These are phyloP conservation scores for Aspergillus pseudoterreus DNA, from an alignment of 2,329 filamentous ascomycete genomes.

Conservation along the genomic window DNA sequence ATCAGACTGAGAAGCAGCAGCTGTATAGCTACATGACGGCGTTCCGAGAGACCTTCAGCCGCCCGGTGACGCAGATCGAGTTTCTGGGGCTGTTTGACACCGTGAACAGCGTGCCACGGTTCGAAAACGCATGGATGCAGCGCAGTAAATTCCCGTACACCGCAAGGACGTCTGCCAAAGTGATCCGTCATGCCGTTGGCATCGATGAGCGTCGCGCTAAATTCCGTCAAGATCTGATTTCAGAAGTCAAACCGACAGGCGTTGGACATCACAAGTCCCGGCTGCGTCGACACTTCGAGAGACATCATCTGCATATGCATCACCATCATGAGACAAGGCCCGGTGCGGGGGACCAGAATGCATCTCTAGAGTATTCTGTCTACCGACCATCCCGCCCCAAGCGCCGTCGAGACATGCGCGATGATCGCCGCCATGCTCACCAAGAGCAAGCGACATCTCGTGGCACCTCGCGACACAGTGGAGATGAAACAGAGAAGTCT, in stretches of 20 bases:
- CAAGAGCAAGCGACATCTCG: background rate
- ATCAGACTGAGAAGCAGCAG: constrained; percentile 24
- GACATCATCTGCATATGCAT: constrained; percentile 14
- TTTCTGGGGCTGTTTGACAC: constrained; percentile 78
- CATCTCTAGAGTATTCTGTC: background rate
- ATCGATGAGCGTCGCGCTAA: constrained; percentile 6
- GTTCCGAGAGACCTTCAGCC: constrained; percentile 73
- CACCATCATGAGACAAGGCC: background rate
- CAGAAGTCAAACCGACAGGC: constrained; percentile 36
- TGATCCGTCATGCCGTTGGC: constrained; percentile 8
- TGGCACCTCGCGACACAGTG: background rate
- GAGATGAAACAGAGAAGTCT: background rate
- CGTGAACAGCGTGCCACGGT: constrained; percentile 72
- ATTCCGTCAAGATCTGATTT: constrained; percentile 42
- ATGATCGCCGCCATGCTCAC: background rate
- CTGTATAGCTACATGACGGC: constrained; percentile 70
- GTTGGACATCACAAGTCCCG: constrained; percentile 15
- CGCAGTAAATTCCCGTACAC: constrained; percentile 43
- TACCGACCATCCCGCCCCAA: background rate
- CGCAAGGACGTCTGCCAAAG: background rate
- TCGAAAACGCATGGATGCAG: constrained; percentile 68
- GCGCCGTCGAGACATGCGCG: background rate
- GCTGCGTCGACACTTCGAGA: constrained; percentile 14
- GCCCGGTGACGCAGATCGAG: constrained; percentile 66
- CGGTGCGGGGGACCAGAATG: background rate